phyloP scores from a whole-genome alignment of 2,329 filamentous ascomycete species.

The Colletotrichum tofieldiae region DNA sequence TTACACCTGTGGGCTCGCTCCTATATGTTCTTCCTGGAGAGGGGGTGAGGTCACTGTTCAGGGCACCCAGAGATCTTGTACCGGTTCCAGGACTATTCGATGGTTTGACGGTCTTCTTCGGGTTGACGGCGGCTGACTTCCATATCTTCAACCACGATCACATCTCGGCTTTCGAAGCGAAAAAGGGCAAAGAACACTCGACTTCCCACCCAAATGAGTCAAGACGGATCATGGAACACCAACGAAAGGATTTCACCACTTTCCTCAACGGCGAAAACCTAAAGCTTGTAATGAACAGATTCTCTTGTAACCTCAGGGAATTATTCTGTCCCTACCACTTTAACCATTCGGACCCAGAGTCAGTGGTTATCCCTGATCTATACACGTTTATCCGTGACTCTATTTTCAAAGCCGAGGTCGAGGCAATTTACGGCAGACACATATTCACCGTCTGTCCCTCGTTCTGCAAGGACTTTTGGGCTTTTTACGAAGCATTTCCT shows the following conservation, averaged over 20 bases:
- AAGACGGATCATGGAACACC: slow-evolving; percentile 36
- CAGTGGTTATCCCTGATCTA: slow-evolving; percentile 10
- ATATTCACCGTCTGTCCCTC: slow-evolving; percentile 25
- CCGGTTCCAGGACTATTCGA: slow-evolving; percentile 29
- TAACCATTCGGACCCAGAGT: background rate
- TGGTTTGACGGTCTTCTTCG: slow-evolving; percentile 32
- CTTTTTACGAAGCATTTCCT: slow-evolving; percentile 33
- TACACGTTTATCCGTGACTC: slow-evolving; percentile 20
- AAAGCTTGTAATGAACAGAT: slow-evolving; percentile 18
- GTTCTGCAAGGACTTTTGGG: slow-evolving; percentile 34
- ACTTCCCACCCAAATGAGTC: slow-evolving; percentile 25
- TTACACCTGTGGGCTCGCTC: background rate
- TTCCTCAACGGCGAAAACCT: slow-evolving; percentile 31
- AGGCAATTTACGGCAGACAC: slow-evolving; percentile 27
- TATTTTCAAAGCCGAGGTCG: slow-evolving; percentile 29
- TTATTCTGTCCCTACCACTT: background rate
- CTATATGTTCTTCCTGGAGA: slow-evolving; percentile 34
- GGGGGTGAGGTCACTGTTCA: slow-evolving; percentile 19
- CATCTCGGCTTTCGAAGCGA: slow-evolving; percentile 23
- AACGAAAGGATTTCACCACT: slow-evolving; percentile 24
- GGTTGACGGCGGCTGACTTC: slow-evolving; percentile 10
- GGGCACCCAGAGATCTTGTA: slow-evolving; percentile 2
- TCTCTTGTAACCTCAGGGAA: slow-evolving; percentile 4
- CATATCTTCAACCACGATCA: slow-evolving; percentile 31
- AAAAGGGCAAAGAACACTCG: background rate